Evolutionary conservation across 2,329 filamentous ascomycete genomes (phyloP), one percentile per base, ranked within the genome.

Genomic region (Cytospora schulzeri): DNA sequence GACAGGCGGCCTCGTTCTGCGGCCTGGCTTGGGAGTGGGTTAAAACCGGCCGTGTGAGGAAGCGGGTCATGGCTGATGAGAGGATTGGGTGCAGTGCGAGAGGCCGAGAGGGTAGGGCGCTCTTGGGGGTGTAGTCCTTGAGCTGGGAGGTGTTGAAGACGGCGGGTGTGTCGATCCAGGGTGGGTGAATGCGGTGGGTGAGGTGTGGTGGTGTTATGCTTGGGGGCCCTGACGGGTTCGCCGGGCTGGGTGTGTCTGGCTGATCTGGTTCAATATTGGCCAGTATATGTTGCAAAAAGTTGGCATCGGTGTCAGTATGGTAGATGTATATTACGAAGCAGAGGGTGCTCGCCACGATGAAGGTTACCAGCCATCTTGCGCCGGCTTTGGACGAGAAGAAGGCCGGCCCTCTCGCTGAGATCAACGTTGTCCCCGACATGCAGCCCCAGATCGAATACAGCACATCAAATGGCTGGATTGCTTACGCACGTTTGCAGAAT

Each of bases 1-100:
- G 65, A 24, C 65, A 66, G 14, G 57, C 57, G 19, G n/a, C 65
- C 53, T 66, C 61, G 53, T 66, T 66, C 57, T 61, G 52, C 9
- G 9, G 33, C 22, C n/a, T 22, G 29, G 65, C 65, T 57, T 64
- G 57, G 26, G 60, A 11, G 11, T 66, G 65, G 22, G 61, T 58
- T 53, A 66, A 54, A 33, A 64, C 57, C 9, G 65, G 65, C n/a
- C 65, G 31, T 15, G 54, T 31, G 41, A 66, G 62, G 35, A 66
- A 66, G 14, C 31, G 33, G 45, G 60, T 57, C 12, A 66, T 7
- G 19, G 61, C 64, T 17, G 50, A 51, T 4, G 48, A 33, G 17
- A 66, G 35, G 3, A 41, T 45, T 5, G 57, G 45, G 22, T 63
- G 29, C 3, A 66, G 61, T 9, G 33, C 35, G n/a, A 64, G 38